Evolutionary conservation across 345 rosid species (phyloP), one percentile per base, ranked within the genome.

Genomic region (Laguncularia racemosa): DNA sequence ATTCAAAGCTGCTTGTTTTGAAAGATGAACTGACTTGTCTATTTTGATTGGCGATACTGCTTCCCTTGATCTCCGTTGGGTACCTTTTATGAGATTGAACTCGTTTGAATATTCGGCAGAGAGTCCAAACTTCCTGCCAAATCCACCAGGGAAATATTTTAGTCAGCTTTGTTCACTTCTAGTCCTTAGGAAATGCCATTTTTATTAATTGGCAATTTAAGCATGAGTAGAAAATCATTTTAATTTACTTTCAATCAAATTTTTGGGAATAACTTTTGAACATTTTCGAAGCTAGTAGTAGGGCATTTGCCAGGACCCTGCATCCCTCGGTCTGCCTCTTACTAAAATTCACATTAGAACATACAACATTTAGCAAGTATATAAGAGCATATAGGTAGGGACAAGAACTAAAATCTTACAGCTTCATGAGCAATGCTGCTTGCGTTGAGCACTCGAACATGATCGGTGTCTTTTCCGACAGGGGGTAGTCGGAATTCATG

Each of bases 41-140:
- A 14, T 71, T 63, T 53, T 64, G 65, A 61, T 64, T 55, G 64
- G 38, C 44, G 49, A 55, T 26, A 26, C n/a, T 49, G 51, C 57
- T 54, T 19, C 58, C 73, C 50, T 55, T 70, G 55, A 55, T 64
- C 10, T 66, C 73, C 0, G 71, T 63, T 33, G 66, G 40, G 78
- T 66, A 70, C 73, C 70, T 77, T 23, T 63, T 75, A 72, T 63
- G 61, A 0, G 85, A 49, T 26, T 81, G 77, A 50, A 67, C 55
- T 71, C 95, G 74, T 72, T 79, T 80, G 79, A 87, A 79, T 58
- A 87, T 80, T 68, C 95, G 73, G 63, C 95, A 87, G 1, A 87
- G 84, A 53, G 95, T 87, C 95, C 91, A 84, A 17, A 87, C 87
- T 67, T 87, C 95, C 95, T 87, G 81, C 26, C 59, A 52, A 56